Evolutionary conservation across 2,329 filamentous ascomycete species (phyloP).

Genomic region (Penicillium sp.): DNA sequence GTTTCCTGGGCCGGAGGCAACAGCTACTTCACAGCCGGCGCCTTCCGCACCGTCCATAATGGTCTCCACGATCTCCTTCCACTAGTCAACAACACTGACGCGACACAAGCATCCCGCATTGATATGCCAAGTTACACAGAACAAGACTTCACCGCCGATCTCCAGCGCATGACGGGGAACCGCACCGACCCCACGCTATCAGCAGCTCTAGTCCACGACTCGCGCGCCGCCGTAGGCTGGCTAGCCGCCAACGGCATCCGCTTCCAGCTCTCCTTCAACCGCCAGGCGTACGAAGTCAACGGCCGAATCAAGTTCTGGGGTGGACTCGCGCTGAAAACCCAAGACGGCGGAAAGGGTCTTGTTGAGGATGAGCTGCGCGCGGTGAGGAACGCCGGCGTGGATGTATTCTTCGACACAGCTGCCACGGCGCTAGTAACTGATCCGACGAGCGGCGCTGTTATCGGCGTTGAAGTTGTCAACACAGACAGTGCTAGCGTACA

Average conservation of each 20-base stretch:
- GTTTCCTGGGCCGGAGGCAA: slow-evolving; percentile 63
- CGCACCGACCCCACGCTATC: slow-evolving; percentile 54
- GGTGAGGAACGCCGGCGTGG: slow-evolving; percentile 47
- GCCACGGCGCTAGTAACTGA: not conserved
- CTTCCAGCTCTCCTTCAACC: slow-evolving; percentile 63
- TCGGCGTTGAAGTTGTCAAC: slow-evolving; percentile 21
- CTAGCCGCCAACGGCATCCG: slow-evolving; percentile 54
- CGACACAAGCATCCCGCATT: slow-evolving; percentile 50
- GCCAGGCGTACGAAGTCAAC: slow-evolving; percentile 65
- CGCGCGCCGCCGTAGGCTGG: slow-evolving; percentile 56
- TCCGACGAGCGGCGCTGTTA: not conserved
- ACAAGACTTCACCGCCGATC: slow-evolving; percentile 56
- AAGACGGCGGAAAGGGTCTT: slow-evolving; percentile 61
- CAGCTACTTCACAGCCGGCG: slow-evolving; percentile 65
- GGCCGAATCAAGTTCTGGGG: slow-evolving; percentile 66
- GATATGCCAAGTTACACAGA: slow-evolving; percentile 60
- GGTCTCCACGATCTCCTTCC: slow-evolving; percentile 60
- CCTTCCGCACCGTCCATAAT: slow-evolving; percentile 58
- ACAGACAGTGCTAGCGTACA: not conserved
- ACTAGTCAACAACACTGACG: slow-evolving; percentile 59
- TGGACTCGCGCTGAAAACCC: slow-evolving; percentile 59
- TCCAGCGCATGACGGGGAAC: slow-evolving; percentile 57
- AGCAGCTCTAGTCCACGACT: slow-evolving; percentile 53
- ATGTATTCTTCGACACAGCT: slow-evolving; percentile 44
- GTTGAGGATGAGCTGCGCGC: slow-evolving; percentile 51